Evolutionary conservation across 352 stramenopile species (phyloP).

Genomic region (Aphanomyces invadans): DNA sequence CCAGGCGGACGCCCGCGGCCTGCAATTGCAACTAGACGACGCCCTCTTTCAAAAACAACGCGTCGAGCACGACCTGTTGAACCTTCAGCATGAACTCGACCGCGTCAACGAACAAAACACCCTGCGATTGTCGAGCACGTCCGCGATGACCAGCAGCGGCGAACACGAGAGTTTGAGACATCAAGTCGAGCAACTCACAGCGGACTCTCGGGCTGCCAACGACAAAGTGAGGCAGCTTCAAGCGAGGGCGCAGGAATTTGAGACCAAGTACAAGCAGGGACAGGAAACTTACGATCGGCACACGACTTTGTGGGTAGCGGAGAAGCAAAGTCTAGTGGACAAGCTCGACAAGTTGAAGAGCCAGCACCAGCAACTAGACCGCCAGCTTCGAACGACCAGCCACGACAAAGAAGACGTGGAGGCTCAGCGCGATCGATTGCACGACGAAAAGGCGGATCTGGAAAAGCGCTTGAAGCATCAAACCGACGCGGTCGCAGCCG

Average conservation of each 20-base stretch:
- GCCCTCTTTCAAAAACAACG: not conserved
- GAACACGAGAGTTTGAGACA: not conserved
- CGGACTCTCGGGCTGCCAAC: not conserved
- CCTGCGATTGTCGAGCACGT: not conserved
- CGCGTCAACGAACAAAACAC: not conserved
- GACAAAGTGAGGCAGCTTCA: conserved; percentile 2
- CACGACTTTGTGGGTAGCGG: not conserved
- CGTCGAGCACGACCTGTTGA: conserved; percentile 1
- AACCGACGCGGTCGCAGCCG: conserved; percentile 20
- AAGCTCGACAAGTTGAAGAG: conserved; percentile 31
- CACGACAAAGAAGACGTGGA: conserved; percentile 12
- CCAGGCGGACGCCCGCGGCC: not conserved
- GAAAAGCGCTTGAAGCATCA: conserved; percentile 26
- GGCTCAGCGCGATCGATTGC: not conserved
- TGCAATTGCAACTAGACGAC: conserved; percentile 13
- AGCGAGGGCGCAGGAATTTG: conserved; percentile 3
- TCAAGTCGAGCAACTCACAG: not conserved
- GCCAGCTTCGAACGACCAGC: not conserved
- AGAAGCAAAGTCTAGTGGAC: conserved; percentile 34
- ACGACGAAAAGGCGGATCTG: not conserved
- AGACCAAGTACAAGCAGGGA: conserved; percentile 5
- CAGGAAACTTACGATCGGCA: conserved; percentile 1
- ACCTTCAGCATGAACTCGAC: conserved; percentile 13
- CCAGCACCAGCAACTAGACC: conserved; percentile 29
- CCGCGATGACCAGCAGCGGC: not conserved